A percentile compares a stretch with the other conserved stretches of the same genome.
Conservation (phyloP, 495 filamentous ascomycete species). For the Aspergillus baeticus region DNA sequence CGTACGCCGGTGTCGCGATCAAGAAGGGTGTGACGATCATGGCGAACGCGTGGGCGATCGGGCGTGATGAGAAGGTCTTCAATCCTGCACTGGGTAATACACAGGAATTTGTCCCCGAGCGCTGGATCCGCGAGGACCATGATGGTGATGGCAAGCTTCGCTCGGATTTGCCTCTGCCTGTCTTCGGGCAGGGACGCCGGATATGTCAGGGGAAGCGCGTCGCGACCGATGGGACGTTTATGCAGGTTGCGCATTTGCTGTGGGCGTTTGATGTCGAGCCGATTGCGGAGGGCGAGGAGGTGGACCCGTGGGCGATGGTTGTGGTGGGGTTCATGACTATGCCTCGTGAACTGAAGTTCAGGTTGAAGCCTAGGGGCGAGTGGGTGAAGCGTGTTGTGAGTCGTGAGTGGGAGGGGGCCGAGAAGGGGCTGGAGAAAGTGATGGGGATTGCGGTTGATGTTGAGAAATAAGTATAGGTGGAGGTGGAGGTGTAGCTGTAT, state of each 20-base stretch:
- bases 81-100: slow-evolving; percentile 20
- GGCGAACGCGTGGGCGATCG: slow-evolving; percentile 52
- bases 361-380: slow-evolving; percentile 22
- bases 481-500: too few relatives aligned
- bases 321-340: slow-evolving; percentile 31
- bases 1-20: slow-evolving; percentile 49
- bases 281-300: slow-evolving; percentile 13
- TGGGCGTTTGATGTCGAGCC: slow-evolving; percentile 33
- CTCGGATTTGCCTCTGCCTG: slow-evolving; percentile 28
- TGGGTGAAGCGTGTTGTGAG: slow-evolving; percentile 20
- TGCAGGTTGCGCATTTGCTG: slow-evolving; percentile 27
- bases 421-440: slow-evolving; percentile 16
- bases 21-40: slow-evolving; percentile 50
- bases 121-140: slow-evolving; percentile 19
- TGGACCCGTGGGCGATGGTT: slow-evolving; percentile 32
- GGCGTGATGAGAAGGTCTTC: slow-evolving; percentile 25
- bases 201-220: slow-evolving; percentile 31
- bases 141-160: slow-evolving; percentile 13
- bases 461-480: too few relatives aligned
- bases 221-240: slow-evolving; percentile 27
- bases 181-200: slow-evolving; percentile 30
- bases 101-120: slow-evolving; percentile 26
- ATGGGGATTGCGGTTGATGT: slow-evolving; percentile 14
- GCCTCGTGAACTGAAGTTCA: slow-evolving; percentile 21
- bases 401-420: slow-evolving; percentile 14